These are phyloP conservation scores for Zygotorulaspora danielsina DNA, from an alignment of 805 yeast species.

Conservation along the genomic window DNA sequence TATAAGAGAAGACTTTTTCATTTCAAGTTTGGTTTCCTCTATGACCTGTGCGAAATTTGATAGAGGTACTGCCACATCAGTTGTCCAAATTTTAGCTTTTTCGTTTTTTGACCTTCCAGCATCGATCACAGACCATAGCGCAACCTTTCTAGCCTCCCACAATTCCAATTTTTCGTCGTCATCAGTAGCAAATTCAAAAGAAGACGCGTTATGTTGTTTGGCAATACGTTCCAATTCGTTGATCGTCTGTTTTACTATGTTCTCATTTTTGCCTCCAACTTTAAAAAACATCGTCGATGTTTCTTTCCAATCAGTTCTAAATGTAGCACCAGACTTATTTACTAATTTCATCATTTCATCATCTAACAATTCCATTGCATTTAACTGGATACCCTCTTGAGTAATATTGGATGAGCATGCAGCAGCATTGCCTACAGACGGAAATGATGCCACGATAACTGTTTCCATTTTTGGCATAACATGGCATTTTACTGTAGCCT, in stretches of 20 bases:
- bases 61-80: constrained; percentile 81
- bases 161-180: constrained; percentile 61
- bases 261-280: constrained; percentile 49
- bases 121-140: constrained; percentile 60
- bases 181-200: constrained; percentile 59
- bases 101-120: constrained; percentile 52
- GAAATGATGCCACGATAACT: constrained; percentile 66
- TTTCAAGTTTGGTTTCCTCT: constrained; percentile 54
- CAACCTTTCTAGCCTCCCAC: constrained; percentile 74
- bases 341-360: constrained; percentile 66
- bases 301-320: constrained; percentile 50
- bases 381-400: constrained; percentile 58
- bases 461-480: constrained; percentile 61
- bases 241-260: constrained; percentile 42
- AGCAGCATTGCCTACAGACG: constrained; percentile 66
- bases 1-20: constrained; percentile 47
- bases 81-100: constrained; percentile 58
- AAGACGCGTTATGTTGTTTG: constrained; percentile 47
- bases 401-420: constrained; percentile 60
- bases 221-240: constrained; percentile 49
- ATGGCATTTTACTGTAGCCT: constrained; percentile 66
- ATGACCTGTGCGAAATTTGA: constrained; percentile 62
- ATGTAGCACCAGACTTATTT: constrained; percentile 50
- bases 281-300: constrained; percentile 62
- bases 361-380: constrained; percentile 74